Base-by-base conservation (phyloP, 768 basidiomycete species). In the Leccinum fibrillosum region DNA sequence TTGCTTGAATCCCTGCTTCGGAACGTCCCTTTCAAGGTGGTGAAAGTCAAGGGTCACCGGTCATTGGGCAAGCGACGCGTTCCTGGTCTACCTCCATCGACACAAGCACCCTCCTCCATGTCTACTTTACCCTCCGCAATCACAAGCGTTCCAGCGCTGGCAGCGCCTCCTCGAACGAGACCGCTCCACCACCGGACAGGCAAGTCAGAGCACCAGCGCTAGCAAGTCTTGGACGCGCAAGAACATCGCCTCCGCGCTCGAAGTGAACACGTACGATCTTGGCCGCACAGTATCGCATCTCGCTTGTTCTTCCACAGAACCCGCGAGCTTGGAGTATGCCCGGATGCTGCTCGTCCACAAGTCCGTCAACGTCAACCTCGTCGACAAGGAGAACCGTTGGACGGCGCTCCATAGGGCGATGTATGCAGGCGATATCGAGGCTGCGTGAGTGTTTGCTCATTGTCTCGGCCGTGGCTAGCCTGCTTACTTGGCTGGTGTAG, bases 401-500 rank as follows among this genome's bases (percentile, higher is more conserved):
- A 96, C 93, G 1, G 83, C 95, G 7, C 76, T 98, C 21, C 96
- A 99, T 66, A 78, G 94, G 50, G 92, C 92, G 2, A 72, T 95
- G 64, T 97, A 94, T 69, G 71, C 78, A 37, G 92, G 90, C 1
- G 92, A 94, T 64, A 59, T 94, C 9, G 78, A 86, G 50, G 81
- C 83, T 48, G 88, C 82, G 85, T 89, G 62, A 59, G 87, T 78
- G 6, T 30, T 8, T 48, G 13, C 12, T 50, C 21, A 15, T n/a
- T 23, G 21, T 30, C 4, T 52, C 21, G 23, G 44, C 2, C 26
- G 55, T 10, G 53, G 39, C 44, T 28, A 11, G 7, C 32, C 5
- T 53, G 30, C 53, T 67, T 61, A 76, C 58, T 26, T 71, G 61
- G 64, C 6, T 12, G 1, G n/a, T 10, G 26, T 53, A 93, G 90